A percentile compares a stretch with the other conserved stretches of the same genome.
Evolutionary conservation across 2,329 filamentous ascomycete species (phyloP).

Genomic region (Colletotrichum tamarilloi): DNA sequence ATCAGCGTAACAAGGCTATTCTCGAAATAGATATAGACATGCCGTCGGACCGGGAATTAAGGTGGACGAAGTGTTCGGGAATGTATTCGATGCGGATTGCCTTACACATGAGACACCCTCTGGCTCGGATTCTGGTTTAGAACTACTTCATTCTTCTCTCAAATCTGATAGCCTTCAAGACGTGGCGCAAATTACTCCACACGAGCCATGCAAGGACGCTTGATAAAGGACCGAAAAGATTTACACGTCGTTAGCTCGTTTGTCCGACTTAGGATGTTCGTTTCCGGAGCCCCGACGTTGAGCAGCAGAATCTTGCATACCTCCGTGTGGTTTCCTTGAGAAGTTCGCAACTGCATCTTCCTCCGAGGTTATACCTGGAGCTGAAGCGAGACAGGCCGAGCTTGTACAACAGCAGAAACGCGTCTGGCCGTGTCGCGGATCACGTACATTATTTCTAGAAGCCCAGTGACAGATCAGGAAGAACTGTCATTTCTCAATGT

Average conservation of each 20-base stretch:
- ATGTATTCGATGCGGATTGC: background rate
- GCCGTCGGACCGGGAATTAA: background rate
- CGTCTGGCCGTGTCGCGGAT: background rate
- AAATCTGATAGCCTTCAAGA: background rate
- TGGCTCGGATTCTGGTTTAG: constrained; percentile 1
- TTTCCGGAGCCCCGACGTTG: background rate
- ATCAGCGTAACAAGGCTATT: background rate
- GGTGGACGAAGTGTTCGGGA: background rate
- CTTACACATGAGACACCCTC: background rate
- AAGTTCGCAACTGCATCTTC: background rate
- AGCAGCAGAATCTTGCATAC: background rate
- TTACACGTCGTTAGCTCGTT: background rate
- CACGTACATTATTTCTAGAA: background rate
- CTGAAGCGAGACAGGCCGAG: background rate
- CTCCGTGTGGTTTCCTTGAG: background rate
- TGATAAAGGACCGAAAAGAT: constrained; percentile 16
- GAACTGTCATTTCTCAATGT: background rate
- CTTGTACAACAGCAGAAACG: background rate
- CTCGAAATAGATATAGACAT: background rate
- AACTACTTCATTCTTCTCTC: background rate
- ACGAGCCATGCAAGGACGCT: background rate
- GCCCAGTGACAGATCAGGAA: background rate
- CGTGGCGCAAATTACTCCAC: background rate
- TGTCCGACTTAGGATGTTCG: constrained; percentile 14
- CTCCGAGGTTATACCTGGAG: background rate